Evolutionary conservation across 73 alveolate species (phyloP).

Genomic region (Breviolum minutum): DNA sequence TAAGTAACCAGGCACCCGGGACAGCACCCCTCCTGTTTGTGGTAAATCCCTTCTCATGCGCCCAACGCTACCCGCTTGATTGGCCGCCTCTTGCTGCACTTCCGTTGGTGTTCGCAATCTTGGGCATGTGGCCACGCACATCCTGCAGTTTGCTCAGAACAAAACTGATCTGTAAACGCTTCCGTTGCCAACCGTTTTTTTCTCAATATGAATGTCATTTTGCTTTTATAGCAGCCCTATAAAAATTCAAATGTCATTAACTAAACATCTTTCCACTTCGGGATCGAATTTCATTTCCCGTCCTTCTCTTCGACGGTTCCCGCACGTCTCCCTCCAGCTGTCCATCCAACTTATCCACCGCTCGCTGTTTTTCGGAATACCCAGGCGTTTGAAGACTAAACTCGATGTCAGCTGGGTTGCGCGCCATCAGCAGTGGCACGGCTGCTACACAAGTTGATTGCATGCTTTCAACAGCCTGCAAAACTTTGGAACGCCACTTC

Average conservation of each 20-base stretch:
- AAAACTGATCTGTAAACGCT: not conserved
- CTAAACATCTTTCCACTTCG: not conserved
- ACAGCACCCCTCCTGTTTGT: conserved; percentile 25
- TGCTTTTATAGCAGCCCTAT: not conserved
- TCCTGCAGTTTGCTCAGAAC: not conserved
- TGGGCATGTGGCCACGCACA: not conserved
- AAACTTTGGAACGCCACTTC: not conserved
- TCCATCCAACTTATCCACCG: conserved; percentile 6
- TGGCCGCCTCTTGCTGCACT: not conserved
- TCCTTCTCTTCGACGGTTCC: conserved; percentile 8
- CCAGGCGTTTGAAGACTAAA: conserved; percentile 2
- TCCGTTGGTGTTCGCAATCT: not conserved
- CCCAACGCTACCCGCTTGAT: not conserved
- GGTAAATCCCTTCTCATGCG: not conserved
- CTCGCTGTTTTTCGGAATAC: conserved; percentile 9
- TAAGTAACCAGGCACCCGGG: conserved; percentile 1
- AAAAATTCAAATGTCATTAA: not conserved
- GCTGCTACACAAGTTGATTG: conserved; percentile 47
- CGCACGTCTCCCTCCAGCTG: conserved; percentile 24
- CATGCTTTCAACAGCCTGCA: conserved; percentile 55
- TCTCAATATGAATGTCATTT: not conserved
- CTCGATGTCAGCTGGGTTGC: not conserved
- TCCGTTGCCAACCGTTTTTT: not conserved
- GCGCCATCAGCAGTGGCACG: not conserved
- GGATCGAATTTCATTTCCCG: not conserved